These are phyloP conservation scores for Marchantia paleacea DNA, from an alignment of 225 moss, liverwort and hornwort species.

Conservation along the genomic window DNA sequence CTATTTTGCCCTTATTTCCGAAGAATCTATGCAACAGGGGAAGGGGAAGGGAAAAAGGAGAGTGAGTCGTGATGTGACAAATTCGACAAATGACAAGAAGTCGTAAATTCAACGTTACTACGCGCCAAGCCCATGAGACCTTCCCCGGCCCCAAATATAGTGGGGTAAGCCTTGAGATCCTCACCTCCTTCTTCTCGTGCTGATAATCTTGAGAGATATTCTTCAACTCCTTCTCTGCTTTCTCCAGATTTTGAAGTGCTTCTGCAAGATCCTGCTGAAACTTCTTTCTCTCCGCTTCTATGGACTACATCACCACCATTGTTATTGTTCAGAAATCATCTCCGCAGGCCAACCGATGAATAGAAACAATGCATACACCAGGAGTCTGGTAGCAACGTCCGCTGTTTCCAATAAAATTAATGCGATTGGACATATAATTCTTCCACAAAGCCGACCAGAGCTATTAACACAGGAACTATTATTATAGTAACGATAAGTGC, in stretches of 20 bases:
- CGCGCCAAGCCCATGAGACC: background rate
- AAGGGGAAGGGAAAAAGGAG: background rate
- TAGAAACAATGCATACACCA: too few relatives aligned
- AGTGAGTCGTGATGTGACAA: background rate
- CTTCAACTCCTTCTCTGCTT: conserved; percentile 44
- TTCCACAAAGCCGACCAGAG: too few relatives aligned
- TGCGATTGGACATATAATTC: too few relatives aligned
- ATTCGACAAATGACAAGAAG: background rate
- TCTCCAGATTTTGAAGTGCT: conserved; percentile 55
- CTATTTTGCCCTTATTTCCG: too few relatives aligned
- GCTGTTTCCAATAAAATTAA: too few relatives aligned
- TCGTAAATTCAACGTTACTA: background rate
- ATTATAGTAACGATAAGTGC: too few relatives aligned
- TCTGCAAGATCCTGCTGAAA: conserved; percentile 55
- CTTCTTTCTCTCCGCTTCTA: conserved; percentile 59
- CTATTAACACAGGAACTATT: too few relatives aligned
- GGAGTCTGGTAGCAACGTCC: too few relatives aligned
- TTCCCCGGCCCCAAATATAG: background rate
- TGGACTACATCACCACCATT: conserved; percentile 31
- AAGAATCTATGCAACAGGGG: background rate
- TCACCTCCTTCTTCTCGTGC: conserved; percentile 41
- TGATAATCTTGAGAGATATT: conserved; percentile 39
- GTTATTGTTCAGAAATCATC: background rate
- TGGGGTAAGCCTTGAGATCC: background rate
- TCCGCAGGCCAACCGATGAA: too few relatives aligned